These are phyloP conservation scores for Rhipidocladum racemiflorum DNA, from an alignment of 176 grass and related monocot species.

Conservation along the genomic window DNA sequence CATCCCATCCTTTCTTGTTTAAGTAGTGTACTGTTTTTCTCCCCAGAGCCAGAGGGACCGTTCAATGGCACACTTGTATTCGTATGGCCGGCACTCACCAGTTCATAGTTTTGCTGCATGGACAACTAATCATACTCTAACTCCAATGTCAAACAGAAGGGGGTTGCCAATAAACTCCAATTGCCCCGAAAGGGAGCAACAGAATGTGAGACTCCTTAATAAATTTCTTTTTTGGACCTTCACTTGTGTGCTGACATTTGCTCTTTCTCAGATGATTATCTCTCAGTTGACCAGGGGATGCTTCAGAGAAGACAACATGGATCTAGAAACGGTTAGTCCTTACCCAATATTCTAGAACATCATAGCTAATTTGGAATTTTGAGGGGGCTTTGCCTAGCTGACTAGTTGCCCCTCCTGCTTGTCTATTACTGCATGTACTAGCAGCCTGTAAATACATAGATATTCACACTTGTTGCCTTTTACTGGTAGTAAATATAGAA, in stretches of 20 bases:
- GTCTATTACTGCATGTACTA: background rate
- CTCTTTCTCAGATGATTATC: constrained; percentile 58
- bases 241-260: constrained; percentile 29
- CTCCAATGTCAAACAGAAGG: constrained; percentile 43
- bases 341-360: constrained; percentile 10
- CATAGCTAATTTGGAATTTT: constrained; percentile 3
- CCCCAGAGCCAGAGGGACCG: constrained; percentile 55
- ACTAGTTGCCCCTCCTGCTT: constrained; percentile 4
- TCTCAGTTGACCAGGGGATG: constrained; percentile 52
- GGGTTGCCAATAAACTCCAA: constrained; percentile 41
- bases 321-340: constrained; percentile 59
- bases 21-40: constrained; percentile 19
- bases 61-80: constrained; percentile 65
- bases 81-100: constrained; percentile 27
- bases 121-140: constrained; percentile 3
- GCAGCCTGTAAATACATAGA: background rate
- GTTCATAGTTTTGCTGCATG: constrained; percentile 35
- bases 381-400: background rate
- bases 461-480: constrained; percentile 6
- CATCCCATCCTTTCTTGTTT: constrained; percentile 18
- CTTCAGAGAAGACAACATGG: constrained; percentile 56
- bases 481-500: too few relatives aligned
- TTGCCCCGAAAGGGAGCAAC: constrained; percentile 43
- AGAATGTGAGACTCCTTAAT: constrained; percentile 49
- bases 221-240: constrained; percentile 15